A percentile compares a stretch with the other conserved stretches of the same genome.
phyloP scores from a whole-genome alignment of 345 rosid species.

The Populus alba region DNA sequence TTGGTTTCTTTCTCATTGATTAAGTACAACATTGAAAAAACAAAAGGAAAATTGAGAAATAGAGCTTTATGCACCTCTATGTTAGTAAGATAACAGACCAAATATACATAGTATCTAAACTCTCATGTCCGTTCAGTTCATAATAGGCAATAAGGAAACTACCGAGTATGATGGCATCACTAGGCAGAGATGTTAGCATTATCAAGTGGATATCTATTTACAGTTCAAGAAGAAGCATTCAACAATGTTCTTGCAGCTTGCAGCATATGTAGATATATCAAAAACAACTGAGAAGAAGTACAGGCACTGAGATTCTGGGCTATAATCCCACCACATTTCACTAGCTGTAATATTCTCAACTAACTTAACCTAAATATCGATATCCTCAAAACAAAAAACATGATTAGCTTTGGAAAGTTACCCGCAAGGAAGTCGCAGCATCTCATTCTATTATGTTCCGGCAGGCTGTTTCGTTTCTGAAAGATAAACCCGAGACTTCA shows the following conservation, averaged over 20 bases:
- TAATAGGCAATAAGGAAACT: not conserved
- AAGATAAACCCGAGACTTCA: conserved; percentile 51
- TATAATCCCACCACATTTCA: not conserved
- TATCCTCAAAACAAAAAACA: not conserved
- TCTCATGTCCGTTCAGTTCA: too few species aligned
- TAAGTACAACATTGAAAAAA: not conserved
- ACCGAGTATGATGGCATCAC: not conserved
- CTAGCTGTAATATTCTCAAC: conserved; percentile 6
- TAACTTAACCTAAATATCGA: conserved; percentile 7
- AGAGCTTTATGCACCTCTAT: not conserved
- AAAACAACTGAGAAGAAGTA: not conserved
- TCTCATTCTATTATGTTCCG: not conserved
- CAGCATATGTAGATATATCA: not conserved
- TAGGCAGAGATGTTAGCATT: not conserved
- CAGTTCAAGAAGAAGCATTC: conserved; percentile 11
- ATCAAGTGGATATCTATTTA: conserved; percentile 16
- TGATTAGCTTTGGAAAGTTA: conserved; percentile 4
- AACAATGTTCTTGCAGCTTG: conserved; percentile 12
- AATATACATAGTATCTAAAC: not conserved
- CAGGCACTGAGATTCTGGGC: not conserved
- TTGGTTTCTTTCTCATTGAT: not conserved
- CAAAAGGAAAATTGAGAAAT: not conserved
- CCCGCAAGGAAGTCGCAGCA: not conserved
- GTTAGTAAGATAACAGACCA: not conserved
- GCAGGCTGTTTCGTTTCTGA: conserved; percentile 20